Conservation (phyloP, 2,329 filamentous ascomycete species). For the Pseudogymnoascus destructans region DNA sequence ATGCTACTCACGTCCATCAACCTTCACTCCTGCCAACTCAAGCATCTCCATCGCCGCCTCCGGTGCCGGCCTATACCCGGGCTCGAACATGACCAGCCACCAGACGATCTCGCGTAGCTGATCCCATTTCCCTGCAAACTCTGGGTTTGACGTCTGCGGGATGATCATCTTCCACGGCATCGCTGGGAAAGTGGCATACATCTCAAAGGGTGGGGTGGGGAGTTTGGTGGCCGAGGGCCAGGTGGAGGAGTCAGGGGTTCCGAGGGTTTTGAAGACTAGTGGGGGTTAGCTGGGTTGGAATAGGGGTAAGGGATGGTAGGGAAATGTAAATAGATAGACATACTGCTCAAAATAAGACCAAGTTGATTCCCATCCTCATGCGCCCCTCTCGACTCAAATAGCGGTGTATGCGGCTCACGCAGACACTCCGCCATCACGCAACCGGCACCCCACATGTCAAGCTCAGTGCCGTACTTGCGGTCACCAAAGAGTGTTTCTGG, state of each 20-base stretch:
- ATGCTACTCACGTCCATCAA: not conserved
- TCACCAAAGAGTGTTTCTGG: constrained; percentile 86
- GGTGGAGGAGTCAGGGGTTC: constrained; percentile 63
- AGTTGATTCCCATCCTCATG: constrained; percentile 82
- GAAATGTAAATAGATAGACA: not conserved
- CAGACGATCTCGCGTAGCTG: constrained; percentile 17
- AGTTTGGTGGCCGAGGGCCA: constrained; percentile 73
- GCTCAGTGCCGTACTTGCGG: constrained; percentile 51
- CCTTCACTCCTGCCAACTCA: not conserved
- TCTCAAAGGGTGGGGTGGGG: constrained; percentile 71
- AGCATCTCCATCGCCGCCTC: not conserved
- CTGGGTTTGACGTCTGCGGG: not conserved
- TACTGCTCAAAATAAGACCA: constrained; percentile 53
- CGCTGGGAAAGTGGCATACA: constrained; percentile 57
- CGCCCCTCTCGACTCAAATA: constrained; percentile 66
- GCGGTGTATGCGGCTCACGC: constrained; percentile 38
- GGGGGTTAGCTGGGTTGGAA: not conserved
- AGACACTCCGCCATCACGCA: constrained; percentile 69
- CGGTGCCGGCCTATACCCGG: not conserved
- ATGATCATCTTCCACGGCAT: not conserved
- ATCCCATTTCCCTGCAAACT: not conserved
- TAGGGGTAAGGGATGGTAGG: not conserved
- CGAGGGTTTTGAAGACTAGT: constrained; percentile 83
- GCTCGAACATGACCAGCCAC: not conserved
- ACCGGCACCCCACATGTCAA: constrained; percentile 87